phyloP scores from a whole-genome alignment of 2,329 filamentous ascomycete genomes.

The Fonsecaea pedrosoi region DNA sequence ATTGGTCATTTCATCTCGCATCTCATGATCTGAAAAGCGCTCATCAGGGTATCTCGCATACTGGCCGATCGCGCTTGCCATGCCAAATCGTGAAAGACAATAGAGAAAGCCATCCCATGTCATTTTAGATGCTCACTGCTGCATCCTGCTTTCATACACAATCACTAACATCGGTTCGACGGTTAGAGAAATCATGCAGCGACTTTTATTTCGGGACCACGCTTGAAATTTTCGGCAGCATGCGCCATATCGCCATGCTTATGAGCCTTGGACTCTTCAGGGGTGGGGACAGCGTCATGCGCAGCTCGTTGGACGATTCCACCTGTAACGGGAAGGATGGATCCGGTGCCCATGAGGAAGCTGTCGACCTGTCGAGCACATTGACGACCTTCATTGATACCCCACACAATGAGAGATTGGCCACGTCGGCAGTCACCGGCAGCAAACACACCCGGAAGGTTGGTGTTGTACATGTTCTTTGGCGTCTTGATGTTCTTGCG shows the following conservation, averaged over 20 bases:
- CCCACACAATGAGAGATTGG: slow-evolving; percentile 96
- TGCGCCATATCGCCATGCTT: slow-evolving; percentile 37
- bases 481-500: slow-evolving; percentile 97
- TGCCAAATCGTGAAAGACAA: slow-evolving; percentile 21
- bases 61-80: slow-evolving; percentile 18
- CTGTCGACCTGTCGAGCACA: slow-evolving; percentile 90
- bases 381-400: slow-evolving; percentile 96
- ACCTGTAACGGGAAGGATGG: slow-evolving; percentile 84
- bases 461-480: slow-evolving; percentile 85
- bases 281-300: slow-evolving; percentile 50
- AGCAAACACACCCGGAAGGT: slow-evolving; percentile 85
- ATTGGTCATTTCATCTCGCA: slow-evolving; percentile 17
- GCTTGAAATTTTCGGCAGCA: slow-evolving; percentile 32
- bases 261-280: slow-evolving; percentile 31
- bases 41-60: slow-evolving; percentile 22
- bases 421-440: slow-evolving; percentile 94
- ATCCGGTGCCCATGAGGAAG: slow-evolving; percentile 77
- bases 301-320: slow-evolving; percentile 86
- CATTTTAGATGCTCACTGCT: slow-evolving; percentile 8
- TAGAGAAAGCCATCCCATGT: slow-evolving; percentile 18
- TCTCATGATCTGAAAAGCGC: slow-evolving; percentile 19
- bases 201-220: slow-evolving; percentile 28
- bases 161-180: not conserved
- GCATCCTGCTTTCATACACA: slow-evolving; percentile 4
- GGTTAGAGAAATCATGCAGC: slow-evolving; percentile 18